These are phyloP conservation scores for Asterophora lycoperdoides DNA, from an alignment of 768 basidiomycete genomes.

Conservation along the genomic window DNA sequence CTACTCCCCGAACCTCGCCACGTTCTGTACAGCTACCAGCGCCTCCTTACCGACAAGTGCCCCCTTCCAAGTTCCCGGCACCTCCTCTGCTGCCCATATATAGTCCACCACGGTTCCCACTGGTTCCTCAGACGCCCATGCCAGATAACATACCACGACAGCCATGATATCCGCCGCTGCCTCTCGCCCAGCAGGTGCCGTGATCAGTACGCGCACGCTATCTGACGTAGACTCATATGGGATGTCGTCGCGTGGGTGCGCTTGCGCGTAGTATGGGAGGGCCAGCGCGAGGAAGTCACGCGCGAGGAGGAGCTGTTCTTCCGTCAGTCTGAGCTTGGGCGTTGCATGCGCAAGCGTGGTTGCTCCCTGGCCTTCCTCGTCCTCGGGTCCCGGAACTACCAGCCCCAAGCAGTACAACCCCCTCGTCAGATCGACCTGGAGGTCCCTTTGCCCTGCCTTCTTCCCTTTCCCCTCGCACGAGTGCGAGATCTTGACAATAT, in stretches of 20 bases:
- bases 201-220: slow-evolving; percentile 18
- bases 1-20: slow-evolving; percentile 10
- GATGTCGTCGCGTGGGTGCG: slow-evolving; percentile 10
- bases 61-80: slow-evolving; percentile 19
- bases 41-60: slow-evolving; percentile 16
- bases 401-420: slow-evolving; percentile 16
- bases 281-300: slow-evolving; percentile 41
- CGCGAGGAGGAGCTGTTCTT: slow-evolving; percentile 33
- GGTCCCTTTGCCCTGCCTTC: slow-evolving; percentile 5
- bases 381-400: slow-evolving; percentile 5
- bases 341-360: slow-evolving; percentile 2
- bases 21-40: slow-evolving; percentile 14
- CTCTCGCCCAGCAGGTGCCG: slow-evolving; percentile 16
- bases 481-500: slow-evolving; percentile 21
- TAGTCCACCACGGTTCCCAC: slow-evolving; percentile 18
- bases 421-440: slow-evolving; percentile 12
- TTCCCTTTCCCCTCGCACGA: not conserved
- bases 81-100: slow-evolving; percentile 19
- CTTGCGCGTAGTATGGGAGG: slow-evolving; percentile 29
- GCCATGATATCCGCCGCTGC: slow-evolving; percentile 23
- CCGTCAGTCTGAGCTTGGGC: slow-evolving; percentile 20
- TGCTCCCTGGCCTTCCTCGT: slow-evolving; percentile 1
- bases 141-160: slow-evolving; percentile 20
- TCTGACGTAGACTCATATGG: slow-evolving; percentile 8
- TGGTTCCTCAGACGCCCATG: slow-evolving; percentile 20